Evolutionary conservation across 352 stramenopile genomes (phyloP), one percentile per base, ranked within the genome.

Genomic region (Pythium coloratum): DNA sequence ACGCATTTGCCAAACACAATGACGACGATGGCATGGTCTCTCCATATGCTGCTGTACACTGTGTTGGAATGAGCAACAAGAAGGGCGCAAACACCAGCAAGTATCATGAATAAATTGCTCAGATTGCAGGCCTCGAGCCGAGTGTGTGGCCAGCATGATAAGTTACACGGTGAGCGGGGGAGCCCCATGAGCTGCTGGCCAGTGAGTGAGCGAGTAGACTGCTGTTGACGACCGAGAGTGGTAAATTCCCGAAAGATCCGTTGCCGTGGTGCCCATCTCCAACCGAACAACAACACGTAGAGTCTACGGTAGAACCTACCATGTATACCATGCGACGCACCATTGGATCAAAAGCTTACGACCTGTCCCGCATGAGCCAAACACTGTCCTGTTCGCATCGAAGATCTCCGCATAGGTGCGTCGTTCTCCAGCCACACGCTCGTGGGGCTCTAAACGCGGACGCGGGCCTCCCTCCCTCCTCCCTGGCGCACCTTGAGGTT

Each of bases 321-420:
- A 24, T 12, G 36, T 10, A 51, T 18, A 51, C 44, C n/a, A 30
- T 51, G 32, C 44, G 36, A 40, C 33, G 9, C 51, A 26, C 46
- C 24, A 59, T 12, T 26, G 7, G 9, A 34, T 49, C 44, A 51
- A 51, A 51, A 32, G 44, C 20, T 59, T 38, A 61, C 40, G 61
- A 49, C 40, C 14, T 20, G 61, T 67, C 60, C 40, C 60, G 53
- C 38, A 62, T 46, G n/a, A 24, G 33, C 59, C 3, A 32, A 58
- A 28, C 14, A 14, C 33, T 60, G 34, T 18, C 50, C 42, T 55
- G 46, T 16, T 46, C 26, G 13, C 47, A 59, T 40, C 49, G 42
- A 50, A 55, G 14, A 28, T 69, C 62, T 63, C 62, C 62, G 55
- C 50, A 34, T 68, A 68, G 55, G 62, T 68, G 62, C 62, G 62